Evolutionary conservation across 495 filamentous ascomycete species (phyloP), one percentile per base, ranked within the genome.

Genomic region (Talaromyces wortmannii): DNA sequence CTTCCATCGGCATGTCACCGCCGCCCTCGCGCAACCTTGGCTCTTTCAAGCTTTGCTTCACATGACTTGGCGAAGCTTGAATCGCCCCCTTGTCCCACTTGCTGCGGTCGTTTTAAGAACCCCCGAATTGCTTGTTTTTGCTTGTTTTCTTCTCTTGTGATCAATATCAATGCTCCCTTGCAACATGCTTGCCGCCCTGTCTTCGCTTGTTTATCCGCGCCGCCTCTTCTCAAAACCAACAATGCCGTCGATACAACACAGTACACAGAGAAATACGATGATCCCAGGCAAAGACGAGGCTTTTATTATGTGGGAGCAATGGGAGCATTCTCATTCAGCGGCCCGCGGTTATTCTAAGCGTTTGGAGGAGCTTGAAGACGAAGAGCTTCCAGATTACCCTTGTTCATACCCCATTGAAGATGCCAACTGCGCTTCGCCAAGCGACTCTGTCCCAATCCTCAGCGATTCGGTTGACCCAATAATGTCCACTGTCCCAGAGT

Each of bases 291-390:
- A 23, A 29, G 50, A 53, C 50, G 36, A 53, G 13, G 12, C 23
- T 7, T 23, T 23, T 23, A 30, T 55, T 40, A 55, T 45, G 45
- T 58, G 57, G 57, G 57, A 58, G 18, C 52, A 58, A 5, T 36
- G 53, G 8, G 57, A 58, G 31, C 45, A 23, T 55, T 42, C 32
- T 18, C 36, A 6, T n/a, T 18, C 40, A 11, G n/a, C 40, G 31
- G 13, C 18, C n/a, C 13, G 23, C 33, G 18, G 30, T 13, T 36
- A 46, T 52, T 10, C 1, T 5, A 31, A 52, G 31, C 11, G 2
- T 8, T 13, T 13, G 5, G 36, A 8, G 36, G 36, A 40, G 36
- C 5, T 40, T 8, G 36, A 40, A 13, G 8, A 40, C 36, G 8
- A 8, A 40, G 36, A 2, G 36, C 36, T 40, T 40, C 8, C 36